A percentile compares a stretch with the other conserved stretches of the same genome.
Evolutionary conservation across 1,139 yeast species (phyloP).

Genomic region (Pneumocystis sp.): DNA sequence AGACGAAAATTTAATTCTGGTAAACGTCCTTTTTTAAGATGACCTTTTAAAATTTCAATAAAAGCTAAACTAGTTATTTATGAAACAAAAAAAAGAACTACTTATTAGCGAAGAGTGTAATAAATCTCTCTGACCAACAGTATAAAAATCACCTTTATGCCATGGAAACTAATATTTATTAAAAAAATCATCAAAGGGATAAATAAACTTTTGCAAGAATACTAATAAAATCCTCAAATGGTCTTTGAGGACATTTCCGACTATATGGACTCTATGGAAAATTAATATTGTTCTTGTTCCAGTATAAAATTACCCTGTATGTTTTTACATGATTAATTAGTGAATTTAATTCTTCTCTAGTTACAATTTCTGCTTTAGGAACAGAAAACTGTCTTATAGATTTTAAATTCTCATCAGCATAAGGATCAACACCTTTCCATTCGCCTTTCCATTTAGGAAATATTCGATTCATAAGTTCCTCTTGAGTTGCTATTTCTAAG

Average conservation of each 20-base stretch:
- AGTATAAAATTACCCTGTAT: neutral
- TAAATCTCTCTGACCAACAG: neutral
- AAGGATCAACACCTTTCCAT: slow-evolving; percentile 1
- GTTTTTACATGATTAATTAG: slow-evolving; percentile 1
- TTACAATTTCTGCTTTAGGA: slow-evolving; percentile 1
- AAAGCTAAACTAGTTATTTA: neutral
- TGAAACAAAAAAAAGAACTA: neutral
- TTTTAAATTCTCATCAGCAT: neutral
- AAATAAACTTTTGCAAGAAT: neutral
- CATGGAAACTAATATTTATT: neutral
- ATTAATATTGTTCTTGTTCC: neutral
- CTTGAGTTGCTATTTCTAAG: neutral
- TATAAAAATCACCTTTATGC: slow-evolving; percentile 1
- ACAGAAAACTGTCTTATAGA: slow-evolving; percentile 1
- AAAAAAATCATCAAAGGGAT: neutral
- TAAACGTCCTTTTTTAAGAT: neutral
- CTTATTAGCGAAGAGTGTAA: neutral
- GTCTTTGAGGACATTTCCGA: neutral
- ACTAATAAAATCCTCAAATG: slow-evolving; percentile 1
- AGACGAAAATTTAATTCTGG: neutral
- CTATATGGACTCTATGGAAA: neutral
- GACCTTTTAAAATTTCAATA: neutral
- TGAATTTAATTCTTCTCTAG: slow-evolving; percentile 2
- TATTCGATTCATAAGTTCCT: slow-evolving; percentile 1
- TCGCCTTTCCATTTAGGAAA: slow-evolving; percentile 2